Evolutionary conservation across 2,329 filamentous ascomycete species (phyloP).

Genomic region (Daldinia sp.): DNA sequence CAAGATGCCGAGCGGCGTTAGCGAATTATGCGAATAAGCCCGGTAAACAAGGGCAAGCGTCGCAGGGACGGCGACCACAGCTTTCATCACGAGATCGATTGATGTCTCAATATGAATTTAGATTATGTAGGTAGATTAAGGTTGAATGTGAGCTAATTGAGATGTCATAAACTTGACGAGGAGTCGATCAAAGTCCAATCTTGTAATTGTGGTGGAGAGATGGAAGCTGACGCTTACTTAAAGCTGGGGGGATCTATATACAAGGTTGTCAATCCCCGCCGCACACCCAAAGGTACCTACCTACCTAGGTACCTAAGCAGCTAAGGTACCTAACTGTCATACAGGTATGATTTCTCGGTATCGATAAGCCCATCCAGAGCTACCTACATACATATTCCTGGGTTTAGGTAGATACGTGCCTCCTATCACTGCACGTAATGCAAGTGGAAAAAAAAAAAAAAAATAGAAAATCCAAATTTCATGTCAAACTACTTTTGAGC

Average conservation of each 20-base stretch:
- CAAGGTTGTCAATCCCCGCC: too few relatives aligned
- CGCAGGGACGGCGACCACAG: slow-evolving; percentile 67
- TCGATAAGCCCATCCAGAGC: not conserved
- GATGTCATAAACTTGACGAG: not conserved
- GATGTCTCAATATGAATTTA: not conserved
- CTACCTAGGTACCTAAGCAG: too few relatives aligned
- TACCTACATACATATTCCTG: not conserved
- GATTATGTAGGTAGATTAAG: not conserved
- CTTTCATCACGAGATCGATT: slow-evolving; percentile 62
- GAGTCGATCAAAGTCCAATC: not conserved
- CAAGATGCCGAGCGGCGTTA: slow-evolving; percentile 81
- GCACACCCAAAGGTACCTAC: too few relatives aligned
- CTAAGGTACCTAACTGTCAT: too few relatives aligned
- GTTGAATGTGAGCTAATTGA: not conserved
- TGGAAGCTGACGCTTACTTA: not conserved
- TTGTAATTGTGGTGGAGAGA: not conserved
- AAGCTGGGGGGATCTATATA: not conserved
- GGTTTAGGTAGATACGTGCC: not conserved
- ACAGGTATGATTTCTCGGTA: not conserved
- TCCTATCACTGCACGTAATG: not conserved
- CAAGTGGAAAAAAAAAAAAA: too few relatives aligned
- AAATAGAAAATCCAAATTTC: too few relatives aligned
- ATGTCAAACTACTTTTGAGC: slow-evolving; percentile 1
- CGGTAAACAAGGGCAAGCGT: slow-evolving; percentile 73
- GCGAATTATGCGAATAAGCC: slow-evolving; percentile 77